Evolutionary conservation across 495 filamentous ascomycete species (phyloP).

Genomic region (Penicillium ucsense): DNA sequence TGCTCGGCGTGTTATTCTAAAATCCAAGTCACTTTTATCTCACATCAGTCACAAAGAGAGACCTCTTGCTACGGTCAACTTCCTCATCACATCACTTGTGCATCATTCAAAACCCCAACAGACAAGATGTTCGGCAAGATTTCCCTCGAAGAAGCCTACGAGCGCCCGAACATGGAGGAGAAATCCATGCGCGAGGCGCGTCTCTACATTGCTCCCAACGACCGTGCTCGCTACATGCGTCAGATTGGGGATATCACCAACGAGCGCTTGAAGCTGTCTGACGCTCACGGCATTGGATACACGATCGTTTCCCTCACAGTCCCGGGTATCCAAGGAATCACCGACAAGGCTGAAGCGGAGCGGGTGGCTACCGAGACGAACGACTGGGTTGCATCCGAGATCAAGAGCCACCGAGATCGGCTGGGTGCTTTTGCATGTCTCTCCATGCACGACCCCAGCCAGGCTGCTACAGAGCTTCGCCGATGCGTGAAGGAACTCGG

Average conservation of each 20-base stretch:
- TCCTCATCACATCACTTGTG: too few relatives aligned
- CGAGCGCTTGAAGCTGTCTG: conserved; percentile 6
- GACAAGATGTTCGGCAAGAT: too few relatives aligned
- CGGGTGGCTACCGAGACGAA: not conserved
- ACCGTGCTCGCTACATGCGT: too few relatives aligned
- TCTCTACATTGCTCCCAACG: too few relatives aligned
- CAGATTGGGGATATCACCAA: not conserved
- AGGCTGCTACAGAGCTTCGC: conserved; percentile 1
- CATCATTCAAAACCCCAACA: too few relatives aligned
- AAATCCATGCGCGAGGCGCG: too few relatives aligned
- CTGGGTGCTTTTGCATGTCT: not conserved
- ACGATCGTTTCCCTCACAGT: not conserved
- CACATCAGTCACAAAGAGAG: too few relatives aligned
- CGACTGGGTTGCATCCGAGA: not conserved
- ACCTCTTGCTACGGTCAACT: too few relatives aligned
- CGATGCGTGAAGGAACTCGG: not conserved
- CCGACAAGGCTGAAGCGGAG: not conserved
- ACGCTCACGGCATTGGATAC: conserved; percentile 3
- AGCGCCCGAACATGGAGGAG: too few relatives aligned
- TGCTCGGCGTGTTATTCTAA: too few relatives aligned
- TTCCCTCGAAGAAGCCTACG: too few relatives aligned
- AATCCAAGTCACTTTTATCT: too few relatives aligned
- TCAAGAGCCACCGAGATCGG: not conserved
- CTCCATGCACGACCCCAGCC: conserved; percentile 2
- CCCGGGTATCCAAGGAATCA: not conserved